Conservation (phyloP, 768 basidiomycete species). For the Solioccasus polychromus region DNA sequence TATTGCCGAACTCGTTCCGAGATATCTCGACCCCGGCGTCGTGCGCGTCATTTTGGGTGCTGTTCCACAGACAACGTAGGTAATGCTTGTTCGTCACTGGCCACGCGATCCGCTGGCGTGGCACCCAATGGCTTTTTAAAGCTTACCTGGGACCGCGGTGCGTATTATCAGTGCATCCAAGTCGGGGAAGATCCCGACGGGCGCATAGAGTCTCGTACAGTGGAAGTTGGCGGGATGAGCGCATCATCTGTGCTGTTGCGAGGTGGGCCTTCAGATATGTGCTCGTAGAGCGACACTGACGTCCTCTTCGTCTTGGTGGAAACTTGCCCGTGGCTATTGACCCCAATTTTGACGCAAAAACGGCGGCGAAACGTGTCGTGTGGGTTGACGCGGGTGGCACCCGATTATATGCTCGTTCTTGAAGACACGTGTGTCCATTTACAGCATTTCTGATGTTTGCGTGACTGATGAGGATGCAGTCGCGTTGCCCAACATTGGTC, state of each 20-base stretch:
- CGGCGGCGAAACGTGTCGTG: conserved; percentile 65
- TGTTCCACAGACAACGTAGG: conserved; percentile 59
- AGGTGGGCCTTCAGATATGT: conserved; percentile 32
- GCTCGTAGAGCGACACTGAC: neutral
- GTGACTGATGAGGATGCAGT: conserved; percentile 31
- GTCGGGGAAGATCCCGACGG: neutral
- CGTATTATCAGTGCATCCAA: neutral
- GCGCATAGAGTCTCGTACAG: conserved; percentile 50
- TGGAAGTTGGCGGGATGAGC: conserved; percentile 57
- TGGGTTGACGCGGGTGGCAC: conserved; percentile 80
- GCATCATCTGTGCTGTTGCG: conserved; percentile 71
- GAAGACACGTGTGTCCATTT: conserved; percentile 39
- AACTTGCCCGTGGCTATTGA: conserved; percentile 81
- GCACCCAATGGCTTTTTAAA: conserved; percentile 54
- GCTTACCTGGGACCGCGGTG: conserved; percentile 64
- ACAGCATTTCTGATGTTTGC: conserved; percentile 27
- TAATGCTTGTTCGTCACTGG: conserved; percentile 9
- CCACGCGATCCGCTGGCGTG: neutral
- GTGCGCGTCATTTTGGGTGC: conserved; percentile 70
- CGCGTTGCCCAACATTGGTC: conserved; percentile 43
- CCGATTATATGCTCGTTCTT: conserved; percentile 51
- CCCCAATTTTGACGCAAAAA: conserved; percentile 60
- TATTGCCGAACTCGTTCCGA: conserved; percentile 63
- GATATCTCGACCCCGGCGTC: conserved; percentile 70
- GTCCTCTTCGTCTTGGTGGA: conserved; percentile 52